A percentile compares a stretch with the other conserved stretches of the same genome.
Evolutionary conservation across 495 filamentous ascomycete species (phyloP).

Genomic region (Mytilinidion resinicola): DNA sequence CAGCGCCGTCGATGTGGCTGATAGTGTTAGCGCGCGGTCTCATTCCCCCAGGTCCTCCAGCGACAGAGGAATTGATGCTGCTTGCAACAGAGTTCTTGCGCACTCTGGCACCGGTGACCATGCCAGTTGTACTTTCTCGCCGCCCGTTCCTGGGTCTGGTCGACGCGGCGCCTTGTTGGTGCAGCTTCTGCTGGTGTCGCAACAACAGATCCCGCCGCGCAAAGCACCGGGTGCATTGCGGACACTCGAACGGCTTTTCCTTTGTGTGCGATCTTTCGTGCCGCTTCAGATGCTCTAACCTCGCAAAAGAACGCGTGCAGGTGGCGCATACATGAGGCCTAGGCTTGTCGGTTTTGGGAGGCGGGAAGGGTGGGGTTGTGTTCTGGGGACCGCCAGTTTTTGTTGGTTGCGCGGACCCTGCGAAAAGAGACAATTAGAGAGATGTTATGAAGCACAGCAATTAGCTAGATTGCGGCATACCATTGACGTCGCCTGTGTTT

Average conservation of each 20-base stretch:
- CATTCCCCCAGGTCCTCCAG: slow-evolving; percentile 52
- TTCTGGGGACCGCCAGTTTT: slow-evolving; percentile 19
- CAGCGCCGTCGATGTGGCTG: slow-evolving; percentile 78
- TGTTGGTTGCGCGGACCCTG: slow-evolving; percentile 20
- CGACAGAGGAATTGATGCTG: slow-evolving; percentile 38
- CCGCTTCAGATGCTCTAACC: slow-evolving; percentile 93
- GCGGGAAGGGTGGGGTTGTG: slow-evolving; percentile 48
- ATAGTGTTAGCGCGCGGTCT: slow-evolving; percentile 94
- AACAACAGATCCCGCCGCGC: slow-evolving; percentile 87
- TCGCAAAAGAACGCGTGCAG: slow-evolving; percentile 87
- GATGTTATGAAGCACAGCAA: background rate
- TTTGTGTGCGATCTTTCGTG: slow-evolving; percentile 99
- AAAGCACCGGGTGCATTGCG: slow-evolving; percentile 92
- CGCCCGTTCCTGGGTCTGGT: slow-evolving; percentile 76
- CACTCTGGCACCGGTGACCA: slow-evolving; percentile 51
- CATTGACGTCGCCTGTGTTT: slow-evolving; percentile 18
- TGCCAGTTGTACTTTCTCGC: slow-evolving; percentile 69
- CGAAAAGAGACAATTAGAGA: background rate
- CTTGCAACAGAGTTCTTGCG: slow-evolving; percentile 88
- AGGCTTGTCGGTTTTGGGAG: slow-evolving; percentile 94
- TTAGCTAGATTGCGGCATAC: slow-evolving; percentile 11
- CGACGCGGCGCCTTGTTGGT: slow-evolving; percentile 90
- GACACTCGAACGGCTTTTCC: slow-evolving; percentile 98
- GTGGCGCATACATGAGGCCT: slow-evolving; percentile 91
- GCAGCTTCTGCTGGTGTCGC: slow-evolving; percentile 96